Conservation (phyloP, 768 basidiomycete species). For the Cystobasidium tubakii region DNA sequence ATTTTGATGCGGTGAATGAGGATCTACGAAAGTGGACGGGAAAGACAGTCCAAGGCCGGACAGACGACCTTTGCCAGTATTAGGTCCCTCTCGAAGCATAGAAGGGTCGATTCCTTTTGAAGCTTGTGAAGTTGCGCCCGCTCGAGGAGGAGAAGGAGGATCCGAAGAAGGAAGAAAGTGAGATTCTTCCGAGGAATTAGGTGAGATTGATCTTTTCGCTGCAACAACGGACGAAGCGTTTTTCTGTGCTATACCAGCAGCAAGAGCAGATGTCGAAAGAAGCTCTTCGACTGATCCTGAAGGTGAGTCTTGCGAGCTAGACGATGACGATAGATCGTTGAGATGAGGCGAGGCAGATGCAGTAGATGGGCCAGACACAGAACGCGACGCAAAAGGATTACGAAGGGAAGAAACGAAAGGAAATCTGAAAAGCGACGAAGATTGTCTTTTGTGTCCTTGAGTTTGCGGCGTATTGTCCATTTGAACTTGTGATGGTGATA, state of each 20-base stretch:
- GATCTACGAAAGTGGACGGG: not conserved
- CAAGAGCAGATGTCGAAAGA: not conserved
- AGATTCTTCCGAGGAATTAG: constrained; percentile 19
- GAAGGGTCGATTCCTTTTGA: not conserved
- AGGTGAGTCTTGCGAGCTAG: not conserved
- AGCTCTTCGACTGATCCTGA: not conserved
- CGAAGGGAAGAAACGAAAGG: constrained; percentile 24
- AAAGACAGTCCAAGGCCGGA: constrained; percentile 16
- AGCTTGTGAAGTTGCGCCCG: constrained; percentile 21
- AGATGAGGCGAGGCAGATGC: not conserved
- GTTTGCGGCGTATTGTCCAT: not conserved
- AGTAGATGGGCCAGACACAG: not conserved
- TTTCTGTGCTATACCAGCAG: not conserved
- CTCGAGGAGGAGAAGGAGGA: constrained; percentile 15
- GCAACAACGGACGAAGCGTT: not conserved
- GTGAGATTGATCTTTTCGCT: constrained; percentile 1
- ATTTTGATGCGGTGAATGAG: not conserved
- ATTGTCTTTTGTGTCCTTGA: constrained; percentile 26
- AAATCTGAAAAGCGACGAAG: constrained; percentile 28
- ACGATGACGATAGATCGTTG: not conserved
- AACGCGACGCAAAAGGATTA: constrained; percentile 17
- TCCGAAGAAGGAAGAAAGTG: constrained; percentile 5
- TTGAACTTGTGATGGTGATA: not conserved
- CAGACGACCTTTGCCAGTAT: constrained; percentile 23
- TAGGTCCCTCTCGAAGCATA: constrained; percentile 29